Evolutionary conservation across 768 basidiomycete species (phyloP).

Genomic region (Tricholoma matsutake): DNA sequence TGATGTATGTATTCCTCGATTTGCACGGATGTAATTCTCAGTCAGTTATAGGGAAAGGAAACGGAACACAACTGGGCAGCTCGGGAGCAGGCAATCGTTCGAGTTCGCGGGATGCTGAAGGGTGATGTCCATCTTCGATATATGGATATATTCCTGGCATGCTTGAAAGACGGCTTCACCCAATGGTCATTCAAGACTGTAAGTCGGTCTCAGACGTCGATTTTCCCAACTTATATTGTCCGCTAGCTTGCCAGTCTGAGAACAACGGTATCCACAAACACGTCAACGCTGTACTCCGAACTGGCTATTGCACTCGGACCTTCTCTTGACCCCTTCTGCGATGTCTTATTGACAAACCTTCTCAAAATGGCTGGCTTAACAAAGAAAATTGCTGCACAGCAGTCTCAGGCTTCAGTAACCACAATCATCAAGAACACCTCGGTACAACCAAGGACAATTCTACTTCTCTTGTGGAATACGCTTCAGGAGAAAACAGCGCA

Average conservation of each 20-base stretch:
- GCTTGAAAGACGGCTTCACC: slow-evolving; percentile 74
- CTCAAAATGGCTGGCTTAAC: slow-evolving; percentile 87
- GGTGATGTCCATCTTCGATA: slow-evolving; percentile 79
- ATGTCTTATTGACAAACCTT: slow-evolving; percentile 69
- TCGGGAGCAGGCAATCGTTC: slow-evolving; percentile 72
- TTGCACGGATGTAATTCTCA: not conserved
- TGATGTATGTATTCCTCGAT: slow-evolving; percentile 49
- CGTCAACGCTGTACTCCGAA: slow-evolving; percentile 75
- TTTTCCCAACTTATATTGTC: slow-evolving; percentile 2
- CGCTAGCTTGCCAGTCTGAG: slow-evolving; percentile 80
- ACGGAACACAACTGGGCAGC: slow-evolving; percentile 93
- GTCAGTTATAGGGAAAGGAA: slow-evolving; percentile 74
- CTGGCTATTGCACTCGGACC: slow-evolving; percentile 64
- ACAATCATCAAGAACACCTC: slow-evolving; percentile 70
- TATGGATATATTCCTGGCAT: slow-evolving; percentile 67
- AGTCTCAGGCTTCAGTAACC: slow-evolving; percentile 71
- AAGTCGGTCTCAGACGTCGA: slow-evolving; percentile 24
- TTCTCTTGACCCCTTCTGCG: slow-evolving; percentile 76
- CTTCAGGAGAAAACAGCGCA: slow-evolving; percentile 82
- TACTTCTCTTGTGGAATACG: slow-evolving; percentile 65
- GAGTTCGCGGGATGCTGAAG: slow-evolving; percentile 86
- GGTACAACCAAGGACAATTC: slow-evolving; percentile 61
- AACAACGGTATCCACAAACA: slow-evolving; percentile 83
- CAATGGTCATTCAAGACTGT: slow-evolving; percentile 86
- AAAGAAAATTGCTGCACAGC: slow-evolving; percentile 88